Percentiles rank a stretch among this genome's conserved stretches.
Evolutionary conservation across 345 rosid species (phyloP).

Genomic region (Euphorbia peplus): DNA sequence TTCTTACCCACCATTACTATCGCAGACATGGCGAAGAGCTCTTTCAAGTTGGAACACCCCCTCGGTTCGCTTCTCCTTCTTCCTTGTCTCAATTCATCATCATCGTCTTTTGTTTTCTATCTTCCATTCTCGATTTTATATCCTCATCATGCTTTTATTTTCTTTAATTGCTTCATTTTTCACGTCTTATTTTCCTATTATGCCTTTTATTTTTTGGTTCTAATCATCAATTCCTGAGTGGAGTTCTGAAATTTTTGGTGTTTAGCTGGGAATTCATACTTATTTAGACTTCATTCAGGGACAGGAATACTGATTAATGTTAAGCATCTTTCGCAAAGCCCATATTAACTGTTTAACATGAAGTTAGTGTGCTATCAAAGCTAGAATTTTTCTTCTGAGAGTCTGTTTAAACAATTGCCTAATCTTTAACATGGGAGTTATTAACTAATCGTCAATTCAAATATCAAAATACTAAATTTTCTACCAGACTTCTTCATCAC

Average conservation of each 20-base stretch:
- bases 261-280: background rate
- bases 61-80: constrained; percentile 51
- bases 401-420: background rate
- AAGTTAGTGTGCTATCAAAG: background rate
- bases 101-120: background rate
- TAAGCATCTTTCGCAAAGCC: background rate
- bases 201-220: background rate
- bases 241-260: background rate
- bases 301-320: too few species aligned
- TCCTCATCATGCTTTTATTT: background rate
- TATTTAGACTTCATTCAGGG: background rate
- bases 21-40: constrained; percentile 62
- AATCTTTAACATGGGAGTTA: background rate
- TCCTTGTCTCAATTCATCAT: background rate
- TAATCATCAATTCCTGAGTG: background rate
- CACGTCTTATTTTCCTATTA: background rate
- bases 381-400: background rate
- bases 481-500: background rate
- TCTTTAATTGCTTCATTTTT: background rate
- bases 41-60: constrained; percentile 89
- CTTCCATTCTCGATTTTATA: background rate
- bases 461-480: background rate
- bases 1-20: too few species aligned
- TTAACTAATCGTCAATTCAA: background rate
- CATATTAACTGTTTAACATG: too few species aligned